Evolutionary conservation across 495 filamentous ascomycete genomes (phyloP), one percentile per base, ranked within the genome.

Genomic region (Aspergillus kassunensis): DNA sequence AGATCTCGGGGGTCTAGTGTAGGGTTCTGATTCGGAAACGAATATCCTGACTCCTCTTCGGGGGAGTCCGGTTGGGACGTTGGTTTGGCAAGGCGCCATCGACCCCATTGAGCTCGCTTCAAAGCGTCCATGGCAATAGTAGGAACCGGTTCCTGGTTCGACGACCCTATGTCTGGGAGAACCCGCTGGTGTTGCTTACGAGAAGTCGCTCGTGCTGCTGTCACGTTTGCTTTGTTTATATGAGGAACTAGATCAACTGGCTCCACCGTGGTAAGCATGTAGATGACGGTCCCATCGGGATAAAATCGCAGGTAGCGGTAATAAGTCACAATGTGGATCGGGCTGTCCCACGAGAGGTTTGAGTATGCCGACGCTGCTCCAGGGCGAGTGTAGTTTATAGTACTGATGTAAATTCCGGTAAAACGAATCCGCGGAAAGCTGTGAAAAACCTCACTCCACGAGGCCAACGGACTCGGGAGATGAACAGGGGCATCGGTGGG

Each of bases 261-360:
- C 67, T 96, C 88, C 23, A 80, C 71, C 1, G 89, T 93, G 1
- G 86, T 87, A 6, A 90, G 74, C 8, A 98, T 73, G 35, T 81
- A 87, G 24, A 97, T 80, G 43, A 79, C 83, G 1, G 86, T 84
- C 20, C 93, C 93, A 68, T 97, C 87, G 18, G 90, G 87, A 73
- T 95, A 96, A 70, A 97, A 93, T 11, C 93, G 87, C 0, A 98
- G 76, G 65, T 97, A 98, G 31, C 93, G 88, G 73, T 93, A 97
- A 70, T 97, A 98, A 0, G 93, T 98, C 30, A 98, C 91, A 45
- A 97, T 96, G 61, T 92, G 91, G 16, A 97, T 87, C 11, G 95
- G 93, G 18, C 81, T 85, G 63, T 83, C 84, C 89, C 89, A 95
- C 1, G 77, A 62, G 57, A 84, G 45, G 64, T 64, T 67, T 64